Conservation (phyloP, 2,329 filamentous ascomycete genomes). For the Penicillium sp. region DNA sequence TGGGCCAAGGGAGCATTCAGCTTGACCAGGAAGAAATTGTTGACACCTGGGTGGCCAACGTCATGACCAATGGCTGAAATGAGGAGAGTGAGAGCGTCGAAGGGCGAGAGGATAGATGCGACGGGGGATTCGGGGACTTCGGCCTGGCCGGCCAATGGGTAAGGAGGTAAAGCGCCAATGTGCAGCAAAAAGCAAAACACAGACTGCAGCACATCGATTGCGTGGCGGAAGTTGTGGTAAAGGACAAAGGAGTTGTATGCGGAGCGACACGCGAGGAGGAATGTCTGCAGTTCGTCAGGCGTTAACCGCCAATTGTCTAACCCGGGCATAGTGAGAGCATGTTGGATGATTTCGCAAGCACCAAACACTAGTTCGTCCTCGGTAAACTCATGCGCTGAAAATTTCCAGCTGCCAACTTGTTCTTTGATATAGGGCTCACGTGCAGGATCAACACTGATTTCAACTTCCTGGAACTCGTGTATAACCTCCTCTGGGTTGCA, state of each 20-base stretch:
- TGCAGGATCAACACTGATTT: slow-evolving; percentile 67
- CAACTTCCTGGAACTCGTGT: slow-evolving; percentile 62
- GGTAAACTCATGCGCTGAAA: slow-evolving; percentile 83
- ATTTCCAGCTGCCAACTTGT: slow-evolving; percentile 78
- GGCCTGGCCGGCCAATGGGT: slow-evolving; percentile 48
- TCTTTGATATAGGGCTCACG: slow-evolving; percentile 66
- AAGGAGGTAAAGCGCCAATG: slow-evolving; percentile 73
- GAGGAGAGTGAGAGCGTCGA: slow-evolving; percentile 84
- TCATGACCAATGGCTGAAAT: slow-evolving; percentile 98
- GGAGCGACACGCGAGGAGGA: slow-evolving; percentile 82
- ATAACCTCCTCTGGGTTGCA: slow-evolving; percentile 68
- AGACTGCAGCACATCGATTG: slow-evolving; percentile 92
- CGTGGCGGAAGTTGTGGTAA: slow-evolving; percentile 98
- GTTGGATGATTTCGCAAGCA: slow-evolving; percentile 84
- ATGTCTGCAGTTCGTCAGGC: slow-evolving; percentile 79
- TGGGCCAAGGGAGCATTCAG: slow-evolving; percentile 91
- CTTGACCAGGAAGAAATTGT: slow-evolving; percentile 92
- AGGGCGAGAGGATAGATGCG: slow-evolving; percentile 74
- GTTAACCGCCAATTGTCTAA: slow-evolving; percentile 78
- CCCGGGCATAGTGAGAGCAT: slow-evolving; percentile 79
- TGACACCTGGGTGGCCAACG: slow-evolving; percentile 95
- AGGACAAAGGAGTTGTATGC: slow-evolving; percentile 97
- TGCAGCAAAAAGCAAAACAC: slow-evolving; percentile 85
- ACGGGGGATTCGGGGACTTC: slow-evolving; percentile 60
- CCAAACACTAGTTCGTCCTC: slow-evolving; percentile 89